Evolutionary conservation across 2,329 filamentous ascomycete species (phyloP), one percentile per base, ranked within the genome.

Genomic region (Fusarium sp.): DNA sequence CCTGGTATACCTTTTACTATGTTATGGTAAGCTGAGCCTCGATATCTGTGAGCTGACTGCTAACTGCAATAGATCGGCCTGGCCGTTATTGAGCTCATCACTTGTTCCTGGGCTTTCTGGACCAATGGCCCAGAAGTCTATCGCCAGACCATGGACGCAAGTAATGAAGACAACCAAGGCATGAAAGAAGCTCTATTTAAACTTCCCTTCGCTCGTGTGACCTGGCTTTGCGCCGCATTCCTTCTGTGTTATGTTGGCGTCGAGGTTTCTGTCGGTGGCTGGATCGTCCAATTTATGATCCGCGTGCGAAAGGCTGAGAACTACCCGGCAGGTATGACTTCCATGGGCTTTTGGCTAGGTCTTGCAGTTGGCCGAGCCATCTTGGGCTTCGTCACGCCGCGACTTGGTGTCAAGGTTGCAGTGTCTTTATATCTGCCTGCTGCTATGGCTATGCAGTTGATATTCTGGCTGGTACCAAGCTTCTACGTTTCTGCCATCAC

Each of bases 251-350:
- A 95, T 74, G 90, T 95, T 1, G 93, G 93, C 10, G 84, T 90
- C 2, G 92, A 96, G 78, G 91, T 92, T 46, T 89, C 90, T 0
- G 85, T 95, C 1, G 91, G 92, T 22, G 93, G 93, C 8, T 96
- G 93, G 93, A 92, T 96, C 60, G 91, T 94, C 55, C 89, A 90
- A 8, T 95, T 96, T 78, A 95, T 96, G 92, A 89, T 93, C 27
- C 86, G 89, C 34, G 90, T 94, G 8, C 87, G 93, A 8, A 79
- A 89, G n/a, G 92, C 89, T 2, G 85, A 82, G 6, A 81, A 88
- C 0, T 94, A 95, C 71, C 87, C 88, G 1, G 89, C 89, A 27
- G 92, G 92, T 12, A 91, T 95, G 84, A 89, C 89, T 0, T 90
- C 90, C 0, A 94, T 92, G 3, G 92, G 92, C 0, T 95, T 94